Conservation (phyloP, 306 rosid species). For the Heteromeles arbutifolia region DNA sequence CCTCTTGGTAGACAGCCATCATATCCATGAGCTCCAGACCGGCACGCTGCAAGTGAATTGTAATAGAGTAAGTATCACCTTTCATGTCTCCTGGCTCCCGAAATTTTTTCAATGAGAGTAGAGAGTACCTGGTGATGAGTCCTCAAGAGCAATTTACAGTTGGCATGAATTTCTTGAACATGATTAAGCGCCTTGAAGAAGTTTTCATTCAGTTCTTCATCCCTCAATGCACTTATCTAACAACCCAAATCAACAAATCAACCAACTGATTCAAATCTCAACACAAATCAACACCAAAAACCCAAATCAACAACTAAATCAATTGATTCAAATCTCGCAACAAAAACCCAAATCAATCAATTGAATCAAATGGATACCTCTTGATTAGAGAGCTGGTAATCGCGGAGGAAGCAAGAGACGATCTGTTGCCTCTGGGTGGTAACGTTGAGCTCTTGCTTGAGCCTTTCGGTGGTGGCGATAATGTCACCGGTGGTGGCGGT, state of each 20-base stretch:
- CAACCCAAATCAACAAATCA: constrained; percentile 12
- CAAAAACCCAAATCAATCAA: not conserved
- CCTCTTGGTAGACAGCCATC: constrained; percentile 99
- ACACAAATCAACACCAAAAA: not conserved
- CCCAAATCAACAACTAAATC: not conserved
- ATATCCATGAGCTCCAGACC: constrained; percentile 96
- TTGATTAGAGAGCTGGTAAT: constrained; percentile 81
- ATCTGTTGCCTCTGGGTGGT: constrained; percentile 88
- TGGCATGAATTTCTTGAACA: constrained; percentile 92
- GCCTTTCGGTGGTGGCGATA: constrained; percentile 82
- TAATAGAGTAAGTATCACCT: not conserved
- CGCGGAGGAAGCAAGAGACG: constrained; percentile 80
- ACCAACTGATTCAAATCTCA: not conserved
- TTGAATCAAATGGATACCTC: constrained; percentile 36
- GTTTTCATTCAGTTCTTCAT: constrained; percentile 64
- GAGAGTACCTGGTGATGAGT: constrained; percentile 87
- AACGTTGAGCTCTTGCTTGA: constrained; percentile 67
- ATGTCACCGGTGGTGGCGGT: constrained; percentile 84
- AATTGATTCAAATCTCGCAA: not conserved
- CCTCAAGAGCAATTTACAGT: constrained; percentile 83
- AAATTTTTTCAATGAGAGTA: not conserved
- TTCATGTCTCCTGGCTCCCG: not conserved
- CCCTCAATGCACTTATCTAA: constrained; percentile 79
- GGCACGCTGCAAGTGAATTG: constrained; percentile 55
- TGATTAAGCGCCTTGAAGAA: constrained; percentile 94